Conservation (phyloP, 768 basidiomycete species). For the Pleurotus citrinopileatus region DNA sequence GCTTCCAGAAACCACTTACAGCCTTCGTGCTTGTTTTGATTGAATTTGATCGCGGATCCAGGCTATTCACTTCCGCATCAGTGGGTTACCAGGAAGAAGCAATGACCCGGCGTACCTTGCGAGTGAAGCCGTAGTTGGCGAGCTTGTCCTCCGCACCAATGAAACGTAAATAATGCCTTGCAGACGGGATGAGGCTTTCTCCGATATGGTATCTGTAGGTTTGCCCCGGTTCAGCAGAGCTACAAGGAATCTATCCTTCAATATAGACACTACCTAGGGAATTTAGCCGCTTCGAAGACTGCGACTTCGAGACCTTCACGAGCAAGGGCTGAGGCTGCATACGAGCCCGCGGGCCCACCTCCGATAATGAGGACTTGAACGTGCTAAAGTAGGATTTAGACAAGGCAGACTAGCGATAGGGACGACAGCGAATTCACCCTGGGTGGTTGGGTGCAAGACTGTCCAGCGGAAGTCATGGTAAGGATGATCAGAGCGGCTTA, state of each 20-base stretch:
- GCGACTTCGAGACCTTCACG: constrained; percentile 55
- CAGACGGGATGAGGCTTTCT: constrained; percentile 59
- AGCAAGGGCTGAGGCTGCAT: constrained; percentile 53
- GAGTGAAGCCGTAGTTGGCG: constrained; percentile 43
- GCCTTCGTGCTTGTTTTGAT: constrained; percentile 62
- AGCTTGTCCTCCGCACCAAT: constrained; percentile 56
- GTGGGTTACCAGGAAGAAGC: constrained; percentile 9
- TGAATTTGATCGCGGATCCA: constrained; percentile 62
- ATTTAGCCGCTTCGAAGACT: constrained; percentile 51
- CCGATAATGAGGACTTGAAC: constrained; percentile 44
- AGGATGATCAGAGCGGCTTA: not conserved
- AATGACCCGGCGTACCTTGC: constrained; percentile 36
- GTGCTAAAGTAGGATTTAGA: constrained; percentile 33
- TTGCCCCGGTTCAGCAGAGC: not conserved
- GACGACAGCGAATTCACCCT: not conserved
- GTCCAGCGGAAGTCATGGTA: not conserved
- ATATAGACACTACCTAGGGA: constrained; percentile 38
- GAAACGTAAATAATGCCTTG: constrained; percentile 56
- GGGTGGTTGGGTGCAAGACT: constrained; percentile 6
- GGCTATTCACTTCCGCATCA: constrained; percentile 32
- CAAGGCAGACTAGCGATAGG: too few species aligned
- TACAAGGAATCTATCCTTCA: not conserved
- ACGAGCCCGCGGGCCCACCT: constrained; percentile 57
- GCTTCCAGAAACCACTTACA: constrained; percentile 35
- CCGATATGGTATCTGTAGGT: constrained; percentile 50